phyloP scores from a whole-genome alignment of 225 moss, liverwort and hornwort species.

The Neckera pumila region DNA sequence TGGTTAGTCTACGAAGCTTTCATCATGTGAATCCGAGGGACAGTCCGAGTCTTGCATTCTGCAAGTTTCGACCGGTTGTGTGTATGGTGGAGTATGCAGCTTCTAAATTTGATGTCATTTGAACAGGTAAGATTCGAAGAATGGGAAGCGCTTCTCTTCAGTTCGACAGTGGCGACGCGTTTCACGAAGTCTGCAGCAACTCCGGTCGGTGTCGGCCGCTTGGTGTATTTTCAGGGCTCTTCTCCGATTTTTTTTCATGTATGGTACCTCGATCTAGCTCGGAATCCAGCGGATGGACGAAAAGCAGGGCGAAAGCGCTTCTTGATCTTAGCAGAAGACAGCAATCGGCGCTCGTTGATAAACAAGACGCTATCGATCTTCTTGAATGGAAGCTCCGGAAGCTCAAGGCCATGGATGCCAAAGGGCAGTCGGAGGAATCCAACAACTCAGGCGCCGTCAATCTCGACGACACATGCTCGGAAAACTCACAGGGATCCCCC shows the following conservation, averaged over 20 bases:
- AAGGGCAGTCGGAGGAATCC: not conserved
- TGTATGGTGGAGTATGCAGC: not conserved
- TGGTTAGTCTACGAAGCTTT: not conserved
- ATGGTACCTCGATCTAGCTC: conserved; percentile 18
- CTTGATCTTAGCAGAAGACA: conserved; percentile 69
- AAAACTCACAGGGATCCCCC: conserved; percentile 4
- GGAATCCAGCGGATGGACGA: conserved; percentile 35
- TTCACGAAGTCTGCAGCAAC: conserved; percentile 37
- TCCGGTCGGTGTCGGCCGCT: conserved; percentile 34
- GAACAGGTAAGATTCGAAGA: conserved; percentile 5
- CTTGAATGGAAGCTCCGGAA: conserved; percentile 84
- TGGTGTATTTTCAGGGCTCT: conserved; percentile 42
- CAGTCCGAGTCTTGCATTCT: not conserved
- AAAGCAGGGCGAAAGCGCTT: conserved; percentile 44
- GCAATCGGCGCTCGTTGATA: conserved; percentile 65
- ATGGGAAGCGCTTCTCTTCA: conserved; percentile 11
- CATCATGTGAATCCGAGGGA: not conserved
- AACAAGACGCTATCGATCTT: conserved; percentile 78
- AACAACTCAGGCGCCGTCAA: not conserved
- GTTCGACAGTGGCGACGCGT: conserved; percentile 28
- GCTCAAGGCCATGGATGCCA: conserved; percentile 41
- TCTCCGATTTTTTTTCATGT: conserved; percentile 32
- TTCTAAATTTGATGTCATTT: not conserved
- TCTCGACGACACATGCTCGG: conserved; percentile 28
- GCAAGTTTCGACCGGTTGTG: too few species aligned